phyloP scores from a whole-genome alignment of 371 early-diverging fungal species.

The Rhizopus stolonifer region DNA sequence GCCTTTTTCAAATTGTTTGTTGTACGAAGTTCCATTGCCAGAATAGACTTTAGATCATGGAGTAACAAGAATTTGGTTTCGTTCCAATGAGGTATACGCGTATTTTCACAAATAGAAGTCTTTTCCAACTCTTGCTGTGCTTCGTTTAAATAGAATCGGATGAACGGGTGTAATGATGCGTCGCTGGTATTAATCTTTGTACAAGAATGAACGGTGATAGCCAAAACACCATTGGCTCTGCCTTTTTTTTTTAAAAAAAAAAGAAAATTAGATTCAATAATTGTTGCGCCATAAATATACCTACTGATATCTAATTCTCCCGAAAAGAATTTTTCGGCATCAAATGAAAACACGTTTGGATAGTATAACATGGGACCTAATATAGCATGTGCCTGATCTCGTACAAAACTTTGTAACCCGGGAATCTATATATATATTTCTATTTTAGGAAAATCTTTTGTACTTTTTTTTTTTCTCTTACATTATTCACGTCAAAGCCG shows the following conservation, averaged over 20 bases:
- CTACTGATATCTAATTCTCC: conserved; percentile 56
- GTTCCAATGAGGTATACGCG: conserved; percentile 60
- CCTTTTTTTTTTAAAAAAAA: no score
- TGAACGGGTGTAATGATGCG: conserved; percentile 78
- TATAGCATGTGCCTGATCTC: conserved; percentile 74
- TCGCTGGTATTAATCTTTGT: conserved; percentile 76
- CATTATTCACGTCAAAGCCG: conserved; percentile 80
- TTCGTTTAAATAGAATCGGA: conserved; percentile 69
- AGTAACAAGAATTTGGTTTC: conserved; percentile 59
- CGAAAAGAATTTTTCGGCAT: conserved; percentile 81
- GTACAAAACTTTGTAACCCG: conserved; percentile 77
- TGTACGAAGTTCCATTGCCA: conserved; percentile 43
- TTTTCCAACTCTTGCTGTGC: conserved; percentile 64
- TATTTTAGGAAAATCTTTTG: neutral
- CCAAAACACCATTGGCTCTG: conserved; percentile 85
- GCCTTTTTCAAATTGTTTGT: conserved; percentile 20
- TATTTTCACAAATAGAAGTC: conserved; percentile 58
- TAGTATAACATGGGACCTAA: conserved; percentile 82
- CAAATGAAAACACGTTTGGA: conserved; percentile 82
- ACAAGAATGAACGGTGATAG: conserved; percentile 75
- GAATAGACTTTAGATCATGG: conserved; percentile 51
- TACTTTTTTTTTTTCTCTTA: conserved; percentile 22
- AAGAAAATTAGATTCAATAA: no score
- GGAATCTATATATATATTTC: conserved; percentile 70
- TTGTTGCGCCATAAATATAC: no score